Evolutionary conservation across 106 monocot genomes (phyloP), one percentile per base, ranked within the genome.

Genomic region (Posidonia australis): DNA sequence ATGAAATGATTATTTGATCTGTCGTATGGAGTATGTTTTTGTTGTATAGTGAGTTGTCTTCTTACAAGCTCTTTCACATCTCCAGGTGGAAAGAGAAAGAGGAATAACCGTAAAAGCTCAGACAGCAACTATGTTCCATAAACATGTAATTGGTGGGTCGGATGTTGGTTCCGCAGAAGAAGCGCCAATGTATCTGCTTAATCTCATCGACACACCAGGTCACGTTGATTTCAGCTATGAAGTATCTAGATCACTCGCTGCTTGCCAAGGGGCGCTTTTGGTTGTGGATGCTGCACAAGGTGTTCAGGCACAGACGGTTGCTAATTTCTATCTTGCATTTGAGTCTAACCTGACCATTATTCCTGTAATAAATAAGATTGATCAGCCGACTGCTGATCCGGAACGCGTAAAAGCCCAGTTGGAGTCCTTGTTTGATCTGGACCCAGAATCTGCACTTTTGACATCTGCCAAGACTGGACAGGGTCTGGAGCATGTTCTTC

Each of bases 241-340:
- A 63, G 98, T 98, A 64, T 98, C 98, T 24, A 78, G 98, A 68
- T 98, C 98, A 16, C 91, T 98, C 54, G 87, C 91, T 62, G 98
- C 91, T 67, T 98, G 98, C 66, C 91, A 98, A 71, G 98, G 98
- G 62, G 98, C 77, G 64, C 81, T 98, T 73, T 77, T 98, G 72
- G 91, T 98, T 13, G 98, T 98, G 58, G 98, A 98, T 83, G 98
- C 98, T 76, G 98, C 91, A 30, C 91, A 98, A 85, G 98, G 98
- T 68, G 91, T 98, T 60, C 98, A 98, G 60, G 98, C 98, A 67
- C 98, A 98, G 70, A 98, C 98, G 27, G 91, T 98, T 59, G 98
- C 98, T 56, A 98, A 98, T 58, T 98, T 91, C 28, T 85, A 88
- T 78, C 82, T 98, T 54, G 98, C 91, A 13, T 98, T 91, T 74